These are phyloP conservation scores for Kwoniella pini DNA, from an alignment of 768 basidiomycete species.

Conservation along the genomic window DNA sequence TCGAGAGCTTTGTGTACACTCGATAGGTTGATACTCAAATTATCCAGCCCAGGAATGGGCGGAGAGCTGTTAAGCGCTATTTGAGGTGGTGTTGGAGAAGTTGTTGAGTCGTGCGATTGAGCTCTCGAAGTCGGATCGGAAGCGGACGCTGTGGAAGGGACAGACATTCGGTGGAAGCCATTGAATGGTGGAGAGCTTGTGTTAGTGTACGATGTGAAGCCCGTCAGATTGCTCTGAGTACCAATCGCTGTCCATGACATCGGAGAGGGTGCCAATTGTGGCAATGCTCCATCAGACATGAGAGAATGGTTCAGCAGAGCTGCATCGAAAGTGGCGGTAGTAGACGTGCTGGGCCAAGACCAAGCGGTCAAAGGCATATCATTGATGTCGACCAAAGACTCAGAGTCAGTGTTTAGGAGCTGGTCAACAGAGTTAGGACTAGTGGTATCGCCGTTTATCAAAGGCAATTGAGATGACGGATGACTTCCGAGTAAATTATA, in stretches of 20 bases:
- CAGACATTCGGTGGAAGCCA: background rate
- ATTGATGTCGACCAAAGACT: background rate
- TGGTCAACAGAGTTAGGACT: background rate
- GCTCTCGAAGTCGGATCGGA: slow-evolving; percentile 3
- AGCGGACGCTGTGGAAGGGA: background rate
- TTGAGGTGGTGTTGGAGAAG: slow-evolving; percentile 3
- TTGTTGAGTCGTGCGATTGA: background rate
- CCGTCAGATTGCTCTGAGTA: too few relatives aligned
- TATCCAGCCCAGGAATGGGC: background rate
- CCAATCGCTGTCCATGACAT: too few relatives aligned
- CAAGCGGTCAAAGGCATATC: background rate
- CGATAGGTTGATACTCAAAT: background rate
- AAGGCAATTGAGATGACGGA: background rate
- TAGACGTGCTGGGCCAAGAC: slow-evolving; percentile 12
- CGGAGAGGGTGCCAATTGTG: too few relatives aligned
- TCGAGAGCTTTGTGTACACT: background rate
- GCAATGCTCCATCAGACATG: background rate
- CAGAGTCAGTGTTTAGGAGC: background rate
- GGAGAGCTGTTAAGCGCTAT: background rate
- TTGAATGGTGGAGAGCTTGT: background rate
- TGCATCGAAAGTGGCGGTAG: background rate
- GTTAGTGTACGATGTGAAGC: background rate
- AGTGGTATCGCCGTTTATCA: background rate
- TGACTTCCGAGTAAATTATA: background rate
- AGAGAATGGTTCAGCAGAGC: background rate